Conservation (phyloP, 352 stramenopile genomes). For the Pythium volutum region DNA sequence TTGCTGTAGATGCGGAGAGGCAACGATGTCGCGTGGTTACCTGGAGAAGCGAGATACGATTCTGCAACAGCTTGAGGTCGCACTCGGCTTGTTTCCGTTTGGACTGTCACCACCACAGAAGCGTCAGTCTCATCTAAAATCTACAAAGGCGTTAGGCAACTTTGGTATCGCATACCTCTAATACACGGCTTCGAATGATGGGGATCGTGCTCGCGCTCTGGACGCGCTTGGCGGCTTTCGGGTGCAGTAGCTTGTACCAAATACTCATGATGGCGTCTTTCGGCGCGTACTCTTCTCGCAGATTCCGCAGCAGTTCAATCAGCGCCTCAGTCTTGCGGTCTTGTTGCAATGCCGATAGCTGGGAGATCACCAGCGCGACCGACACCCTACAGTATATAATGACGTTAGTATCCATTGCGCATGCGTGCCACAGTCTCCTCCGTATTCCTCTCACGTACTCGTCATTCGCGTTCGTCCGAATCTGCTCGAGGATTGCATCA, state of each 20-base stretch:
- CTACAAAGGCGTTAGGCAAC: too few relatives aligned
- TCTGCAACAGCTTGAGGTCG: conserved; percentile 70
- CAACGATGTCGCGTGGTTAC: conserved; percentile 12
- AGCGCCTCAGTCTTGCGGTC: conserved; percentile 36
- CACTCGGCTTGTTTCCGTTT: conserved; percentile 75
- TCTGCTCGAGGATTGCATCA: conserved; percentile 34
- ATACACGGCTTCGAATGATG: conserved; percentile 44
- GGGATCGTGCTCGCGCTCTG: conserved; percentile 45
- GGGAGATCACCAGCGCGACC: conserved; percentile 32
- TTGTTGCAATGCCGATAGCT: conserved; percentile 33
- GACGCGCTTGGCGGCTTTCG: conserved; percentile 29
- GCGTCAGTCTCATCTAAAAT: too few relatives aligned
- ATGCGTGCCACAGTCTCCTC: background rate
- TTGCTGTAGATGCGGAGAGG: background rate
- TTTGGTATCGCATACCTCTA: conserved; percentile 47
- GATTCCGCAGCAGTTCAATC: conserved; percentile 44
- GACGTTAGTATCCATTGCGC: background rate
- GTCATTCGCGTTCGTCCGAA: conserved; percentile 34
- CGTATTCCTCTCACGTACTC: conserved; percentile 31
- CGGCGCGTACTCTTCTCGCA: conserved; percentile 48
- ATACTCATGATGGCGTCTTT: conserved; percentile 49
- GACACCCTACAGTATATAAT: conserved; percentile 13
- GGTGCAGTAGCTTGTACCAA: conserved; percentile 41
- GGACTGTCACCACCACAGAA: conserved; percentile 27
- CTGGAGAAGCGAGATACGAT: conserved; percentile 64